Evolutionary conservation across 495 filamentous ascomycete genomes (phyloP), one percentile per base, ranked within the genome.

Genomic region (Bryoglossum gracile): DNA sequence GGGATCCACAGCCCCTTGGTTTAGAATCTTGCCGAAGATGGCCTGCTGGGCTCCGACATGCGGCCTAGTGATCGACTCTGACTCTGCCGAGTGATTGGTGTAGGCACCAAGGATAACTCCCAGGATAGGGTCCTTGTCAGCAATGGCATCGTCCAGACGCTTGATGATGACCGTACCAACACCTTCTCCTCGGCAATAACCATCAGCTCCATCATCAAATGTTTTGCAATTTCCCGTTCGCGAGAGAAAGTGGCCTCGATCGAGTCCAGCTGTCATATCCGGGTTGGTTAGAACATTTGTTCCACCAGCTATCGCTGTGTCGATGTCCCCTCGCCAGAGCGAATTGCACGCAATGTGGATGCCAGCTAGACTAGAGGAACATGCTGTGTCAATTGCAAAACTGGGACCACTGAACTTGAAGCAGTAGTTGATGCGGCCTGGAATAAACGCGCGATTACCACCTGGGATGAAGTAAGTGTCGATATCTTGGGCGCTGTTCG

Each of bases 391-490:
- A 26, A 94, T 75, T 55, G 80, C 88, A 60, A 87, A 79, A 53
- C 86, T 92, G 0, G 90, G 89, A 0, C 89, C 89, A 53, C 80
- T 83, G 62, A 94, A 94, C 42, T 88, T 87, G 62, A 94, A 90
- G 58, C 84, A 84, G 58, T 83, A 84, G 75, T 58, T 94, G 61
- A 95, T 91, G 19, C 89, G 77, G 2, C 89, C 89, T 0, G 89
- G 86, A 1, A 81, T 83, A 50, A 95, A 95, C 9, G 89, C 87
- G 28, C 87, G 78, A 16, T 90, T 84, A 58, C 85, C 89, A 41
- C 89, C 89, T 0, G 87, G 87, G 61, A 94, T 94, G 65, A 81
- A 94, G 62, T 95, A 95, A 0, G 87, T 92, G 62, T 94, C 89
- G 48, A 95, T 81, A 51, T 94, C 86, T 58, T 95, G 81, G 14